Evolutionary conservation across 176 grass and related monocot genomes (phyloP).

Genomic region (Oryza australiensis): DNA sequence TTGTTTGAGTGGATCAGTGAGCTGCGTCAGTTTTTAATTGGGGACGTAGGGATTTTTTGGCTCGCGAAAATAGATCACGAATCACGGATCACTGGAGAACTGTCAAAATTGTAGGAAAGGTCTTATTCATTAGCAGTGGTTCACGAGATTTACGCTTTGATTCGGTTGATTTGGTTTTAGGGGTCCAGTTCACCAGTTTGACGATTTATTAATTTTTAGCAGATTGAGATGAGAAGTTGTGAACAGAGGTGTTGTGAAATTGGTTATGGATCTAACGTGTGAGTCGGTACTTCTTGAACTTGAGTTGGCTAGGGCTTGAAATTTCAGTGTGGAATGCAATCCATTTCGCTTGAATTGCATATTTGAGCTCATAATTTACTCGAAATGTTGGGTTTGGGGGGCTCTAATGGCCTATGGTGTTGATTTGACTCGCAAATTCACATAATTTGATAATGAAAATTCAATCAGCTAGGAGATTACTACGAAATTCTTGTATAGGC

Average conservation of each 20-base stretch:
- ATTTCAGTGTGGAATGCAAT: not conserved
- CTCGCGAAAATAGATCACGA: not conserved
- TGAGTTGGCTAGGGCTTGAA: not conserved
- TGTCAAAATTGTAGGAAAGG: not conserved
- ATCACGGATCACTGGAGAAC: not conserved
- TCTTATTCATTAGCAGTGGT: not conserved
- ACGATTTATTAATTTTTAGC: not conserved
- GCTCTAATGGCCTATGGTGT: not conserved
- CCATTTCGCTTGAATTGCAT: not conserved
- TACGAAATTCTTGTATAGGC: not conserved
- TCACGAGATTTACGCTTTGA: not conserved
- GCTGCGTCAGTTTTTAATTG: not conserved
- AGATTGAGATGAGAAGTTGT: not conserved
- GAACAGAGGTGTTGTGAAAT: not conserved
- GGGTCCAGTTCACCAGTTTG: not conserved
- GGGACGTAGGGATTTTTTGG: not conserved
- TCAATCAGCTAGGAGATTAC: not conserved
- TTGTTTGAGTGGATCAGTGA: not conserved
- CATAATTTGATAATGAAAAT: not conserved
- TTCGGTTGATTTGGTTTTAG: not conserved
- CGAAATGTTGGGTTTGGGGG: not conserved
- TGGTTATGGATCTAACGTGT: not conserved
- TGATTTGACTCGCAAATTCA: not conserved
- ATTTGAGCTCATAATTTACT: not conserved
- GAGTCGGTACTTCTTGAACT: not conserved